Evolutionary conservation across 805 yeast species (phyloP), one percentile per base, ranked within the genome.

Genomic region (Sugiyamaella chiloensis): DNA sequence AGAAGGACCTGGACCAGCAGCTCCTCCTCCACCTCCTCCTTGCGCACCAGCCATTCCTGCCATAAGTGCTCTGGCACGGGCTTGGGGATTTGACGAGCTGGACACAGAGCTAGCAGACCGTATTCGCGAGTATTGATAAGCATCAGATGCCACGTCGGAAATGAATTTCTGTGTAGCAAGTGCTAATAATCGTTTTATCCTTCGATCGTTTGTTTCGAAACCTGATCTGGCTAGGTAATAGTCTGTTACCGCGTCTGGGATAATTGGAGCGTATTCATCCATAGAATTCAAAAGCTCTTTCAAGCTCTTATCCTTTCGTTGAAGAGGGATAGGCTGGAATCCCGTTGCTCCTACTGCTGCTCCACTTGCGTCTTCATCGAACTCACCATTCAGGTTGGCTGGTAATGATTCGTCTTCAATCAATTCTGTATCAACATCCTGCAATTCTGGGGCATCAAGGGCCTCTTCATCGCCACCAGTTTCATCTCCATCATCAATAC

Each of bases 231-330:
- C 79, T 44, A 91, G 68, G 60, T 91, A 93, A 63, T 89, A 93
- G 61, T 91, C 97, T 0, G 96, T 86, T 8, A 93, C 97, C 0
- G 95, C 90, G 63, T 93, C 98, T 0, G 99, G 99, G 34, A 93
- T 93, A 27, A 91, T 83, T 1, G 99, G 99, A 2, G 96, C 87
- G 63, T 83, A 88, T 50, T 89, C 96, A 55, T 88, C 96, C 91
- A 93, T 84, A 73, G 89, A 72, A 27, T 83, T 85, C 24, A 93
- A 71, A 29, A 93, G 82, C 57, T 93, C 98, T 57, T 83, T 80
- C 45, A 93, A 69, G 16, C 57, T 52, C 24, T 60, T 54, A 30
- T 60, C 64, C 44, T 60, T 54, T 14, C 62, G 54, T n/a, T 53
- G 56, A 30, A 52, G 42, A 23, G 56, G 60, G 11, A 58, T 55